Percentiles rank a stretch among this genome's conserved stretches.
Evolutionary conservation across 2,329 filamentous ascomycete genomes (phyloP).

Genomic region (Trichoderma arundinaceum): DNA sequence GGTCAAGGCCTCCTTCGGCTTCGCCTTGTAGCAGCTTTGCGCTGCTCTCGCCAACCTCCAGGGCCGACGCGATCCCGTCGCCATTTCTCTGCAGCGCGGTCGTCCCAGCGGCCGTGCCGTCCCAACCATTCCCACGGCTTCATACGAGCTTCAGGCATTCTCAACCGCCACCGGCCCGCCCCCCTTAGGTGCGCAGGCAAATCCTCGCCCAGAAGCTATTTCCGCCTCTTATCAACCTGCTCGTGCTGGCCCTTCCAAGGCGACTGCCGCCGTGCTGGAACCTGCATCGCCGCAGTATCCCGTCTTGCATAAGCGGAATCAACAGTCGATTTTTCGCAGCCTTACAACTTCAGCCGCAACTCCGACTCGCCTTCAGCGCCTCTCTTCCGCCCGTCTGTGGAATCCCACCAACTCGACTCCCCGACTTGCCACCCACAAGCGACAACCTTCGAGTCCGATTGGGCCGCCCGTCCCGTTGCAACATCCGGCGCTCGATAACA

Average conservation of each 20-base stretch:
- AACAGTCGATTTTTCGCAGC: constrained; percentile 50
- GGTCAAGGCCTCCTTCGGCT: neutral
- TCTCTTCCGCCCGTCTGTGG: constrained; percentile 61
- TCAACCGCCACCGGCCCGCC: constrained; percentile 37
- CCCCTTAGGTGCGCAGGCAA: constrained; percentile 42
- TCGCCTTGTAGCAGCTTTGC: constrained; percentile 1
- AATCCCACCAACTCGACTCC: constrained; percentile 67
- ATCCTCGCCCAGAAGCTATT: constrained; percentile 40
- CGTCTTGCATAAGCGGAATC: constrained; percentile 17
- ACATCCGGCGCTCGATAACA: constrained; percentile 51
- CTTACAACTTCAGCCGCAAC: constrained; percentile 41
- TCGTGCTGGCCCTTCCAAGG: constrained; percentile 36
- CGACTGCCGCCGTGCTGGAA: neutral
- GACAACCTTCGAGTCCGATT: constrained; percentile 60
- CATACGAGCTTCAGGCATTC: constrained; percentile 47
- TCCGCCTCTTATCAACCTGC: constrained; percentile 41
- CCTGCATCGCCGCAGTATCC: constrained; percentile 14
- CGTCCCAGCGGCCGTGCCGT: constrained; percentile 54
- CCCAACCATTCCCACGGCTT: constrained; percentile 55
- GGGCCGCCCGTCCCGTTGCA: constrained; percentile 58
- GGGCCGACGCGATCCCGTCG: constrained; percentile 38
- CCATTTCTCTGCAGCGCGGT: constrained; percentile 47
- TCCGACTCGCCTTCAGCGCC: constrained; percentile 38
- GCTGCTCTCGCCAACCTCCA: constrained; percentile 31
- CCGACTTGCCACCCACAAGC: constrained; percentile 46